Evolutionary conservation across 176 grass and related monocot genomes (phyloP), one percentile per base, ranked within the genome.

Genomic region (Triticum aestivum): DNA sequence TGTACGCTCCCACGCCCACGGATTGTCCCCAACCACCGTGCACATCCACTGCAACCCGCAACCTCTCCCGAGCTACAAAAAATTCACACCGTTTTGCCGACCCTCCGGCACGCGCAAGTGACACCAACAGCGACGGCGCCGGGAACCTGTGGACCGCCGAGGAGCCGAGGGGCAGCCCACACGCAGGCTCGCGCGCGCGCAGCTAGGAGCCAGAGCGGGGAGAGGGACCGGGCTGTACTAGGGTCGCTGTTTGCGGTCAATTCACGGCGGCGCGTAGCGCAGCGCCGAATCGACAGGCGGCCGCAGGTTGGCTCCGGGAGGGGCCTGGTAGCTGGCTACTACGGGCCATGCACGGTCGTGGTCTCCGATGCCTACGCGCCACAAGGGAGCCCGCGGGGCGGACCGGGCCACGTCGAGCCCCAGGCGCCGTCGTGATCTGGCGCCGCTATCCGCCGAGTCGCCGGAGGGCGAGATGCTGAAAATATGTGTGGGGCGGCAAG

Each of bases 351-450:
- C 82, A 27, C 67, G 61, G 81, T 75, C 61, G 68, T 29, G 68
- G 67, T 79, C 37, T 30, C 5, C 23, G 81, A 29, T 38, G 76
- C 61, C 27, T 32, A 23, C 80, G 89, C n/a, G 76, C 89, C 89
- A 91, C 89, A 91, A 5, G 45, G 76, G 68, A 65, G 14, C 61
- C 4, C 81, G 17, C 75, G 89, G 89, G 81, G 45, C 33, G 66
- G 75, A 62, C 58, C 75, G 61, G 76, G 89, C 89, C 89, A 91
- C 89, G 85, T 91, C 81, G 81, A 72, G 39, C 41, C 14, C 30
- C 7, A 0, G 10, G 20, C n/a, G 23, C 17, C 24, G 89, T 84
- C 89, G 68, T 84, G 89, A 75, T 87, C 89, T 87, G 75, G 85
- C 76, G 81, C 65, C 75, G 45, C 68, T 78, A 86, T 79, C 73